phyloP scores from a whole-genome alignment of 78 protist genomes.

The Monosiga brevicollis region DNA sequence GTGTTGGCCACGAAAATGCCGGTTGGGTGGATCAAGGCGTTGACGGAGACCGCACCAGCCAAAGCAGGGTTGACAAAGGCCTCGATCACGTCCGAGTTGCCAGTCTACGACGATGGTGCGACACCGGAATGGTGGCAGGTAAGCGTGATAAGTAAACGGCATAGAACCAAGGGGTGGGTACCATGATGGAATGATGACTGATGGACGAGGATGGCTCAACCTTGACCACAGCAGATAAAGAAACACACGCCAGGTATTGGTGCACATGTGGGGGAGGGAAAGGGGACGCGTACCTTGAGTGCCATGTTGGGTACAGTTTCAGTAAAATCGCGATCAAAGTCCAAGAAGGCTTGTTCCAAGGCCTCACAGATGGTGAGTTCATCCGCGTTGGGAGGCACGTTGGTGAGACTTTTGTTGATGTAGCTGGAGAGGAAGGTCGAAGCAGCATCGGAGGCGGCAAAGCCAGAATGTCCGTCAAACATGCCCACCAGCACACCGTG shows the following conservation, averaged over 20 bases:
- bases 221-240: too few relatives aligned
- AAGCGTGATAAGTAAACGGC: too few relatives aligned
- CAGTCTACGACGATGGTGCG: too few relatives aligned
- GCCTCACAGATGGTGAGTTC: background rate
- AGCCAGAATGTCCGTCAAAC: background rate
- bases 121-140: too few relatives aligned
- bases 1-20: background rate
- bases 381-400: background rate
- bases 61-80: background rate
- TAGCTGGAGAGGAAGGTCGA: background rate
- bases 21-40: background rate
- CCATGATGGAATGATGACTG: too few relatives aligned
- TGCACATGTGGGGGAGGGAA: too few relatives aligned
- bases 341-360: background rate
- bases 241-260: too few relatives aligned
- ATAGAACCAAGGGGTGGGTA: too few relatives aligned
- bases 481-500: background rate
- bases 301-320: background rate
- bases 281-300: background rate
- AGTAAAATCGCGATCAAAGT: background rate
- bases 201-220: too few relatives aligned
- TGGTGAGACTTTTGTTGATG: background rate
- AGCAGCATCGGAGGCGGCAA: background rate
- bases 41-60: background rate
- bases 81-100: background rate